Percentiles rank a stretch among this genome's conserved stretches.
Evolutionary conservation across 805 yeast genomes (phyloP).

Genomic region (Barnettozyma pratensis): DNA sequence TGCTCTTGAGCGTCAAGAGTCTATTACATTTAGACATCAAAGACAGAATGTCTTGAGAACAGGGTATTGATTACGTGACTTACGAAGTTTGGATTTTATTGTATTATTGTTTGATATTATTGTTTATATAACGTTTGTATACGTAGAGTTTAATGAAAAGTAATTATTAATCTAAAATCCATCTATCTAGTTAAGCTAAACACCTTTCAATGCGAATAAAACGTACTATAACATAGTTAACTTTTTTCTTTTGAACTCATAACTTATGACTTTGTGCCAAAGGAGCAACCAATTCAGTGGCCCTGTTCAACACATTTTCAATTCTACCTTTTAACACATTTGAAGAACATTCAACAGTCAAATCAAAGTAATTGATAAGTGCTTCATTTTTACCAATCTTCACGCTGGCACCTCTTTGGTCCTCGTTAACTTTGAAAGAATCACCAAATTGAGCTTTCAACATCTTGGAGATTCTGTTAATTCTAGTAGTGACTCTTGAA

Average conservation of each 20-base stretch:
- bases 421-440: slow-evolving; percentile 42
- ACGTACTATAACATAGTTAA: background rate
- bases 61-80: slow-evolving; percentile 9
- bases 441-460: slow-evolving; percentile 88
- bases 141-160: no score
- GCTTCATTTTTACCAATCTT: slow-evolving; percentile 77
- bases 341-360: slow-evolving; percentile 68
- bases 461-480: slow-evolving; percentile 53
- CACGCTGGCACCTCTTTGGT: slow-evolving; percentile 47
- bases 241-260: background rate
- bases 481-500: slow-evolving; percentile 33
- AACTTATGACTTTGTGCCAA: slow-evolving; percentile 39
- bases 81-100: background rate
- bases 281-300: slow-evolving; percentile 80
- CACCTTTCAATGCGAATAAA: background rate
- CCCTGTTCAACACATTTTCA: slow-evolving; percentile 72
- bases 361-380: slow-evolving; percentile 52
- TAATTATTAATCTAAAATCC: background rate
- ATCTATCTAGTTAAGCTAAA: background rate
- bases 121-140: no score
- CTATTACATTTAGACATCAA: slow-evolving; percentile 84
- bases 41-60: slow-evolving; percentile 69
- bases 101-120: slow-evolving; percentile 8
- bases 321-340: slow-evolving; percentile 78
- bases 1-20: slow-evolving; percentile 80